Percentiles rank a stretch among this genome's conserved stretches.
These are phyloP conservation scores for Psilocybe cyanescens DNA, from an alignment of 768 basidiomycete genomes.

Conservation along the genomic window DNA sequence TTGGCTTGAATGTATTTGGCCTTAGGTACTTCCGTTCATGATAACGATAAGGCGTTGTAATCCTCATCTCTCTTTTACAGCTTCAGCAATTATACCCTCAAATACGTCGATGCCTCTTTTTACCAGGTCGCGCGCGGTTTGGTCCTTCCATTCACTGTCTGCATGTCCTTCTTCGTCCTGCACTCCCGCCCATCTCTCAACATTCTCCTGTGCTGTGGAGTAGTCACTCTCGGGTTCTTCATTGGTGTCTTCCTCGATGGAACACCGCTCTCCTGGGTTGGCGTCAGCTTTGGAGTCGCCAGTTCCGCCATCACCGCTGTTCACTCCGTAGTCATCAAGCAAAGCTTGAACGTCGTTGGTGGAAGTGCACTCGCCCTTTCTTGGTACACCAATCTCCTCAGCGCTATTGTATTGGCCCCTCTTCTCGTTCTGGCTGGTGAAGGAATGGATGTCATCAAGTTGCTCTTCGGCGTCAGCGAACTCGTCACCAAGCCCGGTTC, in stretches of 20 bases:
- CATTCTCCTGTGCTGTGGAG: slow-evolving; percentile 72
- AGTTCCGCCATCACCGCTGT: slow-evolving; percentile 87
- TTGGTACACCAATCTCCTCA: slow-evolving; percentile 91
- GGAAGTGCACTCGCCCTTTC: slow-evolving; percentile 85
- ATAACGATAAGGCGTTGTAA: not conserved
- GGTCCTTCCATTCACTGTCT: slow-evolving; percentile 91
- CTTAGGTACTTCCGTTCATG: slow-evolving; percentile 58
- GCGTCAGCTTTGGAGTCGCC: slow-evolving; percentile 80
- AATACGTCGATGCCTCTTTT: slow-evolving; percentile 94
- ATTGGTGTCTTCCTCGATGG: slow-evolving; percentile 84
- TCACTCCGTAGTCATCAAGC: slow-evolving; percentile 95
- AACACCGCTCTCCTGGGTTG: slow-evolving; percentile 58
- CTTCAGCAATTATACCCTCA: slow-evolving; percentile 88
- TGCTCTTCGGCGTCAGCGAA: slow-evolving; percentile 56
- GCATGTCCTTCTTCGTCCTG: slow-evolving; percentile 81
- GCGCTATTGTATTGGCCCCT: slow-evolving; percentile 73
- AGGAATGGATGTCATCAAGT: slow-evolving; percentile 58
- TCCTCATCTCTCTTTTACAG: slow-evolving; percentile 36
- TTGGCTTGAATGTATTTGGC: slow-evolving; percentile 79
- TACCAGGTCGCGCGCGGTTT: slow-evolving; percentile 96
- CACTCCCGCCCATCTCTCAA: slow-evolving; percentile 74
- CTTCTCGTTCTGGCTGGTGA: slow-evolving; percentile 80
- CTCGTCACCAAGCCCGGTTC: slow-evolving; percentile 38
- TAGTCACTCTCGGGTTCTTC: slow-evolving; percentile 95
- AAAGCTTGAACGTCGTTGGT: slow-evolving; percentile 75